phyloP scores from a whole-genome alignment of 208 protist species.

The Acanthamoeba lenticulata region DNA sequence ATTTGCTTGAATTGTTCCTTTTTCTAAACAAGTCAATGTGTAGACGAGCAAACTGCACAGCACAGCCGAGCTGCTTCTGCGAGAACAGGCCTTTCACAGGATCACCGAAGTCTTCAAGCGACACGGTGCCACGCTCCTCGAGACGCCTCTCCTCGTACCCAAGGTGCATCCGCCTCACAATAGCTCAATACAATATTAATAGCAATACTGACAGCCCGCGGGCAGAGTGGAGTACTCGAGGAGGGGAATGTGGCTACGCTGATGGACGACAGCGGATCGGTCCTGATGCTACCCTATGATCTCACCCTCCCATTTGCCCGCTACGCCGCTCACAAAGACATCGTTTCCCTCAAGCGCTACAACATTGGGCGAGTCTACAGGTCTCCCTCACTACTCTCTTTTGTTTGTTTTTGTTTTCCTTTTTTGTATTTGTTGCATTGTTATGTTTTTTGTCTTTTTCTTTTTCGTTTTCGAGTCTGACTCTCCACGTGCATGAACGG shows the following conservation, averaged over 20 bases:
- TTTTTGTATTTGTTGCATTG: too few relatives aligned
- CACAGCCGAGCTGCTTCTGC: slow-evolving; percentile 26
- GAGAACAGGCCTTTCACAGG: slow-evolving; percentile 57
- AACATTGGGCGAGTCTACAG: slow-evolving; percentile 71
- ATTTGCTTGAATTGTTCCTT: neutral
- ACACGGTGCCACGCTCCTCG: slow-evolving; percentile 71
- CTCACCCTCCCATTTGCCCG: slow-evolving; percentile 80
- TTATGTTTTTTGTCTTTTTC: too few relatives aligned
- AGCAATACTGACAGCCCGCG: neutral
- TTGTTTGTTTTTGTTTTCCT: too few relatives aligned
- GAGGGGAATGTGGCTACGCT: slow-evolving; percentile 61
- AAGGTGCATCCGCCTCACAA: too few relatives aligned
- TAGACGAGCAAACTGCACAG: slow-evolving; percentile 43
- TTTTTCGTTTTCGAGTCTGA: neutral
- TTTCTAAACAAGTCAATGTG: too few relatives aligned
- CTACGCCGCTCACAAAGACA: slow-evolving; percentile 46
- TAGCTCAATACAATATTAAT: too few relatives aligned
- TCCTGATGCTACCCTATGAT: slow-evolving; percentile 74
- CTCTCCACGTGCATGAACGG: neutral
- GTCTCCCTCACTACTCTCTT: neutral
- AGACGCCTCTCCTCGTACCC: slow-evolving; percentile 77
- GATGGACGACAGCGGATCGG: slow-evolving; percentile 74
- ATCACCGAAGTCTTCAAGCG: slow-evolving; percentile 61
- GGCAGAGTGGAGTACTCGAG: slow-evolving; percentile 27
- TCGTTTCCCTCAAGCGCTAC: slow-evolving; percentile 50